A percentile compares a stretch with the other conserved stretches of the same genome.
phyloP scores from a whole-genome alignment of 805 yeast genomes.

The Nakazawaea holstii region DNA sequence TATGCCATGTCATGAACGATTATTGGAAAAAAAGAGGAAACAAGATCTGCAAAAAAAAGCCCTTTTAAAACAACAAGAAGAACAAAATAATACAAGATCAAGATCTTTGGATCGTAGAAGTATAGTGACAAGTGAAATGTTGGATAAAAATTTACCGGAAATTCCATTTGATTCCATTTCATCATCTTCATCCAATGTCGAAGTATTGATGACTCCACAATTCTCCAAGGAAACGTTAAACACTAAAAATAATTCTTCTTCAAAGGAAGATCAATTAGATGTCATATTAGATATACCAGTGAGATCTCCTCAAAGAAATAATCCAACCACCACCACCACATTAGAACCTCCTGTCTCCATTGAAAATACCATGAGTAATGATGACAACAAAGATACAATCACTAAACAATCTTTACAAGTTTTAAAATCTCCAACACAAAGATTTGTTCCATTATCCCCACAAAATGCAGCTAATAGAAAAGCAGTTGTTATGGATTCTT shows the following conservation, averaged over 20 bases:
- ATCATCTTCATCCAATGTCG: background rate
- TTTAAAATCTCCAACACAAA: constrained; percentile 3
- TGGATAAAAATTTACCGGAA: constrained; percentile 10
- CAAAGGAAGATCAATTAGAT: constrained; percentile 14
- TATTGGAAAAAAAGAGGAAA: constrained; percentile 69
- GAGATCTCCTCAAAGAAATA: constrained; percentile 22
- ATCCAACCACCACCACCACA: background rate
- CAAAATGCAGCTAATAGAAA: constrained; percentile 12
- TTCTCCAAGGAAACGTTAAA: background rate
- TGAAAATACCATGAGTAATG: background rate
- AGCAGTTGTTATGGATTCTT: constrained; percentile 15
- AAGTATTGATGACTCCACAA: constrained; percentile 1
- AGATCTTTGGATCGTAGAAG: constrained; percentile 1
- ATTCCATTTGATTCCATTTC: constrained; percentile 2
- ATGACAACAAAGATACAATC: background rate
- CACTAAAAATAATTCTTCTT: background rate
- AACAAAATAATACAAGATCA: constrained; percentile 21
- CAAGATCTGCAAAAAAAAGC: constrained; percentile 42
- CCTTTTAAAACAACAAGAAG: constrained; percentile 21
- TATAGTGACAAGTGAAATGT: background rate
- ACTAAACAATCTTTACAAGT: background rate
- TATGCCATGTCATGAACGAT: constrained; percentile 83
- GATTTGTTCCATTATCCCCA: constrained; percentile 6
- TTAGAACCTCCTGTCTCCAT: constrained; percentile 1
- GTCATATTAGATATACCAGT: constrained; percentile 23